Evolutionary conservation across 2,329 filamentous ascomycete genomes (phyloP), one percentile per base, ranked within the genome.

Genomic region (Aspergillus sp.): DNA sequence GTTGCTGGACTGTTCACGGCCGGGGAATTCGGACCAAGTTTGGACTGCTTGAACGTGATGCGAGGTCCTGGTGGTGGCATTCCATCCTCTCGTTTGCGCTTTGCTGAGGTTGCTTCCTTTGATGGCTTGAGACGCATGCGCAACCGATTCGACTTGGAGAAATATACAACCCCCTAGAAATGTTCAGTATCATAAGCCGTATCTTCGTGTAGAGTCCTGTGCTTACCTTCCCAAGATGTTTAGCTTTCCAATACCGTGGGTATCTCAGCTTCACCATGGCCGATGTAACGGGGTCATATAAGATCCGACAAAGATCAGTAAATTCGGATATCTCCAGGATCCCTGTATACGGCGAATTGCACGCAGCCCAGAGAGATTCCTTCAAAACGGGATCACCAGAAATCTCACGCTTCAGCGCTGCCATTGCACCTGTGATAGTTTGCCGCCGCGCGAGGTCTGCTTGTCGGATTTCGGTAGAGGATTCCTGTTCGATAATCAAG

Each of bases 401-500:
- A 12, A 80, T 44, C 32, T 75, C 70, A 20, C 53, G 52, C 47
- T 70, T 77, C 24, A 80, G 54, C 2, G 71, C 74, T 17, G 62
- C 62, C 15, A 77, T 53, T 4, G 76, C 76, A 19, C 73, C 74
- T 16, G 71, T 66, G n/a, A 78, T 60, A 3, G 67, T 75, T 40
- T 70, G 67, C 41, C 64, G 69, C 30, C 75, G 65, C 2, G 67
- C 70, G 15, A 74, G 57, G 38, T 72, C 68, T 1, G 67, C 62
- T 37, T 69, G 66, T n/a, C 72, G 68, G 13, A 63, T 58, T 31
- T 71, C 65, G 1, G 64, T 68, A 8, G 60, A 60, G 4, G 61
- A 63, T 35, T 72, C 72, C 47, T 72, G 68, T 43, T 77, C 74
- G 29, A 80, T 68, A 15, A 77, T 66, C n/a, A 80, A 54, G 10